Conservation (phyloP, 1,284 basidiomycete species). For the Ustilago nuda region DNA sequence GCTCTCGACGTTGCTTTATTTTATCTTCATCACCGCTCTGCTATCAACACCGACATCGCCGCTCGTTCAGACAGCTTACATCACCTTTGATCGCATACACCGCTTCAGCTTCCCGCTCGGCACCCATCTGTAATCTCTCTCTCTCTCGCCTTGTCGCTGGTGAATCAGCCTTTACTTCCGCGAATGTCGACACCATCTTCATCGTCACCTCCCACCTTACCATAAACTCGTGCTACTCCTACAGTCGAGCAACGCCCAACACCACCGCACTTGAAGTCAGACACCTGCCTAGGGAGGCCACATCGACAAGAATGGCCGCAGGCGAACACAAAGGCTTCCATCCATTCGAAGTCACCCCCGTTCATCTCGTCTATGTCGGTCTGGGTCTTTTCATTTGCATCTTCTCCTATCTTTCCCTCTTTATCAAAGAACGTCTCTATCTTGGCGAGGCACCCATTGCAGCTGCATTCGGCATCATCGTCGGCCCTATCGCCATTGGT, state of each 20-base stretch:
- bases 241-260: neutral
- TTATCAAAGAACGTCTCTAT: constrained; percentile 92
- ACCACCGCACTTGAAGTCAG: neutral
- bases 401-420: constrained; percentile 94
- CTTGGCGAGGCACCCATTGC: constrained; percentile 97
- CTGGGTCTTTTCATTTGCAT: constrained; percentile 70
- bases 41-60: neutral
- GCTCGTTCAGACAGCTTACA: neutral
- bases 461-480: constrained; percentile 91
- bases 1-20: neutral
- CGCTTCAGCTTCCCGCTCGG: neutral
- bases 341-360: constrained; percentile 65
- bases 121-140: neutral
- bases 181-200: constrained; percentile 39
- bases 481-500: constrained; percentile 82
- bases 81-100: constrained; percentile 9
- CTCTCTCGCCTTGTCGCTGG: neutral
- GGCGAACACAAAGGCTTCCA: constrained; percentile 43
- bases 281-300: too few relatives aligned
- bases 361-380: constrained; percentile 66
- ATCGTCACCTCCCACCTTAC: constrained; percentile 20
- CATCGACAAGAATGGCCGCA: constrained; percentile 27
- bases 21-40: neutral
- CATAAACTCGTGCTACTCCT: constrained; percentile 2
- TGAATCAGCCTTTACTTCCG: constrained; percentile 13